Conservation (phyloP, 2,329 filamentous ascomycete species). For the Trichothecium sympodiale region DNA sequence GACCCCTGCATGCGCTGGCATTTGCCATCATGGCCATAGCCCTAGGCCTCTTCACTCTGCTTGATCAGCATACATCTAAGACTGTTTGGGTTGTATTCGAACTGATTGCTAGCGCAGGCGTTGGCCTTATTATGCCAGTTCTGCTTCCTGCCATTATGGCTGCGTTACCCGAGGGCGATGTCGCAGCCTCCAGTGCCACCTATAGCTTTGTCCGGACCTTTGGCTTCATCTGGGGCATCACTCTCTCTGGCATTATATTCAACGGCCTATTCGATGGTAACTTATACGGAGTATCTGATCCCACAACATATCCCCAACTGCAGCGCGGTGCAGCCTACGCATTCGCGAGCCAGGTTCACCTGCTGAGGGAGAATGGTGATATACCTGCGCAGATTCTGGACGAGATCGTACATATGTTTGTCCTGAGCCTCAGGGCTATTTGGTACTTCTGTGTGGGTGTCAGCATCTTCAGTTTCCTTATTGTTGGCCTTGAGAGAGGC, state of each 20-base stretch:
- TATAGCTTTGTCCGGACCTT: conserved; percentile 33
- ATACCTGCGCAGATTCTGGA: too few relatives aligned
- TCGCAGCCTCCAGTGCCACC: conserved; percentile 6
- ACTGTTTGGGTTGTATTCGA: conserved; percentile 30
- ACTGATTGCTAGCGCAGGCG: conserved; percentile 25
- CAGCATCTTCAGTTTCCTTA: too few relatives aligned
- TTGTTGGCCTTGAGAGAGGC: too few relatives aligned
- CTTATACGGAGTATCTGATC: too few relatives aligned
- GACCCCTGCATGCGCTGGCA: conserved; percentile 15
- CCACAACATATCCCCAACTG: too few relatives aligned
- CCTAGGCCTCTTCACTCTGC: conserved; percentile 28
- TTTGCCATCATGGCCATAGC: conserved; percentile 24
- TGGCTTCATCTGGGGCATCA: conserved; percentile 33
- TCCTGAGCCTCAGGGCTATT: too few relatives aligned
- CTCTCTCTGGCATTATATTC: conserved; percentile 29
- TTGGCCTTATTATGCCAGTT: conserved; percentile 28
- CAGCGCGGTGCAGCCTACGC: too few relatives aligned
- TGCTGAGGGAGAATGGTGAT: too few relatives aligned
- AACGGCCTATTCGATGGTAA: conserved; percentile 4
- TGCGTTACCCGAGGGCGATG: conserved; percentile 8
- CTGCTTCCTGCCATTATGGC: conserved; percentile 33
- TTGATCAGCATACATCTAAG: conserved; percentile 22
- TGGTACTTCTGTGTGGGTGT: too few relatives aligned
- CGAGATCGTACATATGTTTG: too few relatives aligned
- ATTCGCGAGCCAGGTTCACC: too few relatives aligned